Evolutionary conservation across 345 rosid species (phyloP).

Genomic region (Salix koriyanagi): DNA sequence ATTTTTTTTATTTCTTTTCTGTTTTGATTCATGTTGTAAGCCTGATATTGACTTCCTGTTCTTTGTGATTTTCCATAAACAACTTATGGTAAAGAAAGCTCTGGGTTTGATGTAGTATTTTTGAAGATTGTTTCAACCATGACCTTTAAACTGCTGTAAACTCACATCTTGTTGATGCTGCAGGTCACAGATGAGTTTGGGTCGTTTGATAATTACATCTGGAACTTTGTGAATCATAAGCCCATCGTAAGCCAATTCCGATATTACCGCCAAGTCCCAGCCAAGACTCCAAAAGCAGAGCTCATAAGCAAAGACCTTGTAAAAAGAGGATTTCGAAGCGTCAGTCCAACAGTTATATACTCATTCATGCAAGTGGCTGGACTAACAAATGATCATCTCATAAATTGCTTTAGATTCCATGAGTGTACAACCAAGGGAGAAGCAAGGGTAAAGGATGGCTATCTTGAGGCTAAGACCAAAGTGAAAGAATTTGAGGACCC

Average conservation of each 20-base stretch:
- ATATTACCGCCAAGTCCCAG: slow-evolving; percentile 77
- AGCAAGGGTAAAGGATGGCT: slow-evolving; percentile 20
- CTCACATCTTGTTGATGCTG: slow-evolving; percentile 38
- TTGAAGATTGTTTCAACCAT: slow-evolving; percentile 1
- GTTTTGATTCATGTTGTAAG: not conserved
- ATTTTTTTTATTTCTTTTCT: not conserved
- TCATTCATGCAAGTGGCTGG: slow-evolving; percentile 90
- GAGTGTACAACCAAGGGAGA: slow-evolving; percentile 45
- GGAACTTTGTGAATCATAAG: slow-evolving; percentile 80
- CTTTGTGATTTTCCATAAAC: not conserved
- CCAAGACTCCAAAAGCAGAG: slow-evolving; percentile 80
- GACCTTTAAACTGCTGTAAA: slow-evolving; percentile 15
- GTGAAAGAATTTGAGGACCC: not conserved
- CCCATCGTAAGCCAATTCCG: slow-evolving; percentile 67
- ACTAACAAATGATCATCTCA: slow-evolving; percentile 76
- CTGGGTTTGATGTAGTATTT: too few relatives aligned
- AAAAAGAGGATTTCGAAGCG: slow-evolving; percentile 82
- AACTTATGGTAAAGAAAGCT: not conserved
- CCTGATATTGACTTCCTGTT: not conserved
- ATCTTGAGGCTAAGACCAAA: slow-evolving; percentile 1
- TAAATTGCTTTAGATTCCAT: slow-evolving; percentile 73
- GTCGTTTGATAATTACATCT: slow-evolving; percentile 66
- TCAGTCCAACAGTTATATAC: slow-evolving; percentile 76
- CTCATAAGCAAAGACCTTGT: slow-evolving; percentile 78
- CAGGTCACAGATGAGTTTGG: slow-evolving; percentile 79